phyloP scores from a whole-genome alignment of 768 basidiomycete species.

The Leucocoprinus birnbaumii region DNA sequence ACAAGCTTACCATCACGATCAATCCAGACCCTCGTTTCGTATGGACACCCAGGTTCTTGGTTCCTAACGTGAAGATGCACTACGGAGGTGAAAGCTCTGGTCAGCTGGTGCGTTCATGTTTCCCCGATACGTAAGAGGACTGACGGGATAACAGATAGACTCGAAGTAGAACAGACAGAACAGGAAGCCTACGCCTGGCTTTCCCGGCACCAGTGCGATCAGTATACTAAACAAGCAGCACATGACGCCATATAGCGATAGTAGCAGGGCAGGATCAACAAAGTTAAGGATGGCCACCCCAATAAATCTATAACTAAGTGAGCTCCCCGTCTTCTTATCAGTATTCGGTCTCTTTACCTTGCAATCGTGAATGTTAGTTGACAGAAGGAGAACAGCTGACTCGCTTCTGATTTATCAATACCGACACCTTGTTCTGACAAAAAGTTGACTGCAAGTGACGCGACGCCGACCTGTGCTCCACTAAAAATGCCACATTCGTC shows the following conservation, averaged over 20 bases:
- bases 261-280: conserved; percentile 62
- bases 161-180: conserved; percentile 74
- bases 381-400: conserved; percentile 68
- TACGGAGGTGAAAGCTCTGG: conserved; percentile 13
- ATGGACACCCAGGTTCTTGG: conserved; percentile 59
- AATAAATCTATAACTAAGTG: conserved; percentile 42
- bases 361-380: conserved; percentile 67
- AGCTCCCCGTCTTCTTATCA: not conserved
- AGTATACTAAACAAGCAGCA: conserved; percentile 53
- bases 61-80: conserved; percentile 64
- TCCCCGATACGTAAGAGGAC: conserved; percentile 15
- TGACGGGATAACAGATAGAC: conserved; percentile 67
- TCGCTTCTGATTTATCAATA: conserved; percentile 47
- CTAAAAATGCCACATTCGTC: conserved; percentile 17
- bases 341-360: conserved; percentile 32
- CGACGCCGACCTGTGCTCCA: conserved; percentile 66
- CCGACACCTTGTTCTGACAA: conserved; percentile 61
- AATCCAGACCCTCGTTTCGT: conserved; percentile 62
- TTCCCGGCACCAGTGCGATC: conserved; percentile 47
- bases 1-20: conserved; percentile 53
- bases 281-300: conserved; percentile 58
- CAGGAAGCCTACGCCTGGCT: conserved; percentile 55
- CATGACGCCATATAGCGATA: conserved; percentile 47
- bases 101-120: not conserved
- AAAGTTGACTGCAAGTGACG: conserved; percentile 68